Base-by-base conservation (phyloP, 768 basidiomycete genomes). In the Cystobasidium onofrii region DNA sequence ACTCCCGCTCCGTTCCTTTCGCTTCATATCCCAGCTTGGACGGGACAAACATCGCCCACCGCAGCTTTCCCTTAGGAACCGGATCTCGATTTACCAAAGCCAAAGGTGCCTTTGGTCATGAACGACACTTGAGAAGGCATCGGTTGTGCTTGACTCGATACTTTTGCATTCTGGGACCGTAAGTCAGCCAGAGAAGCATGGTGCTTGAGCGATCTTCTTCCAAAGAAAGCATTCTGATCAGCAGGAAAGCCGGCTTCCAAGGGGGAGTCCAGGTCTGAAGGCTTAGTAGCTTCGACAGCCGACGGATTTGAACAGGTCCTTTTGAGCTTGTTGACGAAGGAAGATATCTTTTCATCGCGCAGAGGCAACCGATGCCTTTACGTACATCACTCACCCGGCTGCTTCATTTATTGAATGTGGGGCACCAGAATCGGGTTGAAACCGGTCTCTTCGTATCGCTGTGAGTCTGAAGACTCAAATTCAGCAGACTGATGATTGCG, bases 181-280 rank as follows among this genome's bases (percentile, higher is more conserved):
- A 61, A 43, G 34, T 71, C 54, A 15, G 55, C 69, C 1, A 61
- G 50, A 1, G 69, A 71, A 20, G 69, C 55, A 36, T 71, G 69
- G 20, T 61, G 54, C 55, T 71, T 71, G 25, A 71, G 69, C 41
- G 39, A 36, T 13, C 25, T 39, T 64, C n/a, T 50, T 3, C 63
- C 27, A 20, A 43, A 64, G 17, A 34, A 18, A 2, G 39, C n/a
- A 18, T 29, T 67, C 6, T 9, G 12, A 43, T 36, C 41, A 6
- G 39, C 27, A 50, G 57, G 57, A 29, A 60, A 60, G 4, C 15
- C 23, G 15, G 57, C 33, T 15, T 60, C 57, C 25, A 60, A 20
- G 31, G 57, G 57, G 15, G 57, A 60, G 13, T 7, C 33, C 57
- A 60, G 2, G 10, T 27, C 57, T 60, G 33, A 27, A 60, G 57